Percentiles rank a stretch among this genome's conserved stretches.
Evolutionary conservation across 805 yeast species (phyloP).

Genomic region (Ogataea pini): DNA sequence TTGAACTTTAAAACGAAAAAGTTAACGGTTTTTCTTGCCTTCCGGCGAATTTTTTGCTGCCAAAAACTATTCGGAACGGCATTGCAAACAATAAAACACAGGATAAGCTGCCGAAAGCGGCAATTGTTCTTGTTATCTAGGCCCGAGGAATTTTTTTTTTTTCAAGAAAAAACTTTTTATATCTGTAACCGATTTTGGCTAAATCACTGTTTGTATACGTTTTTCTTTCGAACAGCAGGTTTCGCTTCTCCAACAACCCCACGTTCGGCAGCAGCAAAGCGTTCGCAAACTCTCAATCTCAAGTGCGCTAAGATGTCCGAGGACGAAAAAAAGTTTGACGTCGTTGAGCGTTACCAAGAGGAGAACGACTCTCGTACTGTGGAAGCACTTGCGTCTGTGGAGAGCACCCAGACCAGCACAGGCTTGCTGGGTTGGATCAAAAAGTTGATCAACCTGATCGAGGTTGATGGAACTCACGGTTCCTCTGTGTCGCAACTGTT

Average conservation of each 20-base stretch:
- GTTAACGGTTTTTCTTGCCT: neutral
- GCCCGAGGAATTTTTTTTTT: neutral
- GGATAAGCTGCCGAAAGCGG: constrained; percentile 5
- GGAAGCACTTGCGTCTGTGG: neutral
- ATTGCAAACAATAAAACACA: constrained; percentile 1
- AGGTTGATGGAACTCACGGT: constrained; percentile 33
- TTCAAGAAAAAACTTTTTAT: neutral
- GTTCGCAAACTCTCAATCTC: neutral
- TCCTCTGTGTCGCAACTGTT: constrained; percentile 61
- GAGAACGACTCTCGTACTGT: constrained; percentile 1
- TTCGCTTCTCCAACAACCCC: neutral
- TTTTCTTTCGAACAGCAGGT: too few species aligned
- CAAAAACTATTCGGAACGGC: constrained; percentile 1
- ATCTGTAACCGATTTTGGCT: neutral
- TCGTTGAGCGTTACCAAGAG: neutral
- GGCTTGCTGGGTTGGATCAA: neutral
- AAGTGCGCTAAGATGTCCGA: neutral
- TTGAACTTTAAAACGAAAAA: neutral
- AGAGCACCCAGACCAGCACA: neutral
- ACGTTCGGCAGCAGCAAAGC: too few species aligned
- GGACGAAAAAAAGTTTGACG: constrained; percentile 3
- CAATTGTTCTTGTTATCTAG: constrained; percentile 4
- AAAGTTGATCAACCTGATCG: constrained; percentile 11
- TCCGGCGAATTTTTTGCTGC: neutral
- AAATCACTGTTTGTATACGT: too few species aligned